phyloP scores from a whole-genome alignment of 2,329 filamentous ascomycete species.

The Aureobasidium sp. region DNA sequence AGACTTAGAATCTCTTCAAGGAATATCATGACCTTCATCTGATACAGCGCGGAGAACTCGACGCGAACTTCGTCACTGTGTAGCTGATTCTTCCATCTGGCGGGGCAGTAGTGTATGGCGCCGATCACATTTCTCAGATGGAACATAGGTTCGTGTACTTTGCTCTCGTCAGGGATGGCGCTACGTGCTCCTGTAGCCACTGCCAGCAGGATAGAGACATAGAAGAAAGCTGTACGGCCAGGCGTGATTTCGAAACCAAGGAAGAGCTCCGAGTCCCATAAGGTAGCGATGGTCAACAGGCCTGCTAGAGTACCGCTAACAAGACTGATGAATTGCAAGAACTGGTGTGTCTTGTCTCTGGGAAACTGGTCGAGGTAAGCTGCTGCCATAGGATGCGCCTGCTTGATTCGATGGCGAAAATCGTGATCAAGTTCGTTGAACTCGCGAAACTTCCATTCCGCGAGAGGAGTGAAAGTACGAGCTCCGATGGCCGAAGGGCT shows the following conservation, averaged over 20 bases:
- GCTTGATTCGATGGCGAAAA: conserved; percentile 81
- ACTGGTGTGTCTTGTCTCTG: conserved; percentile 83
- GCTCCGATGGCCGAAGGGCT: conserved; percentile 83
- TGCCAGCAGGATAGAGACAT: conserved; percentile 72
- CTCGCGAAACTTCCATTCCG: conserved; percentile 96
- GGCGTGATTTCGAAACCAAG: conserved; percentile 85
- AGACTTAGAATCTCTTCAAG: conserved; percentile 88
- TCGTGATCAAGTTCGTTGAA: conserved; percentile 95
- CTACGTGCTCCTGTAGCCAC: conserved; percentile 80
- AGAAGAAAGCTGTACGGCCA: conserved; percentile 85
- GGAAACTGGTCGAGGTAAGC: conserved; percentile 94
- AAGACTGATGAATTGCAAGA: conserved; percentile 79
- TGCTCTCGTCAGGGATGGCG: conserved; percentile 73
- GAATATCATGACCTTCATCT: conserved; percentile 87
- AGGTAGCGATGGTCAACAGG: conserved; percentile 72
- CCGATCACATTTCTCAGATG: conserved; percentile 83
- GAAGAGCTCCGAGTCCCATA: conserved; percentile 88
- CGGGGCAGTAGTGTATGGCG: conserved; percentile 86
- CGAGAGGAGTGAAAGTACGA: conserved; percentile 83
- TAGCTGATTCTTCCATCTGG: conserved; percentile 81
- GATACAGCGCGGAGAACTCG: conserved; percentile 86
- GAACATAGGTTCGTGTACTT: conserved; percentile 86
- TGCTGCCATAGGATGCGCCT: conserved; percentile 90
- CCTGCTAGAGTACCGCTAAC: conserved; percentile 79
- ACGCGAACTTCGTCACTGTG: conserved; percentile 89